Conservation (phyloP, 139 green algal genomes). For the Chlorella sp. region DNA sequence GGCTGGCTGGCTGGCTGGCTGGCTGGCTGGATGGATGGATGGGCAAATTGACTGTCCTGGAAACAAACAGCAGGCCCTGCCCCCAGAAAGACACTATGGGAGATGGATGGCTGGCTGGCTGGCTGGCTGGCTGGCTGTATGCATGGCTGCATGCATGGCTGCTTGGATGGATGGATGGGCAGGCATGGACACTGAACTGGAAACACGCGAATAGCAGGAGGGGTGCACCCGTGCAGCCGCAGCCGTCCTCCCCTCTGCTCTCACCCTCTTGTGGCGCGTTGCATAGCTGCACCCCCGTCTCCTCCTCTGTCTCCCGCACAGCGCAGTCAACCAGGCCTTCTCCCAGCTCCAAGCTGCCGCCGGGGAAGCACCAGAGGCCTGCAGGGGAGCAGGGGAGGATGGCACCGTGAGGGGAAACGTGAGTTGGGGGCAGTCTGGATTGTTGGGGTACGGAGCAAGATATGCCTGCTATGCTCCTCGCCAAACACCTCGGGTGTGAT, state of each 20-base stretch:
- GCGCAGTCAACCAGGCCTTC: conserved; percentile 66
- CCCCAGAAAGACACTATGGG: no score
- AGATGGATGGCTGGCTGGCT: no score
- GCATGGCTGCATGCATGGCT: not conserved
- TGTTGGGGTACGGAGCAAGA: not conserved
- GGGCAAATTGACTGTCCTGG: no score
- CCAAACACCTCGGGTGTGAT: not conserved
- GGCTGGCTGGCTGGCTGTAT: not conserved
- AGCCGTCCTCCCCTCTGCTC: not conserved
- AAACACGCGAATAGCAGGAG: no score
- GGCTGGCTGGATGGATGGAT: no score
- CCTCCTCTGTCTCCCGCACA: conserved; percentile 62
- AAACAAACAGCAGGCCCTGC: no score
- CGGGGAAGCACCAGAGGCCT: conserved; percentile 42
- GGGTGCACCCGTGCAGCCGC: no score
- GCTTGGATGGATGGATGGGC: no score
- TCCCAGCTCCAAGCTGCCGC: conserved; percentile 52
- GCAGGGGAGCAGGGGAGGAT: not conserved
- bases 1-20: no score
- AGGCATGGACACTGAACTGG: no score
- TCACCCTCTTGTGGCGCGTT: conserved; percentile 3
- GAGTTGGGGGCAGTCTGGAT: no score
- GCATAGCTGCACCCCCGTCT: conserved; percentile 57
- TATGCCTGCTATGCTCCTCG: not conserved
- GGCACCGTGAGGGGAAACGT: not conserved